These are phyloP conservation scores for Salix caprea DNA, from an alignment of 345 rosid species.

Conservation along the genomic window DNA sequence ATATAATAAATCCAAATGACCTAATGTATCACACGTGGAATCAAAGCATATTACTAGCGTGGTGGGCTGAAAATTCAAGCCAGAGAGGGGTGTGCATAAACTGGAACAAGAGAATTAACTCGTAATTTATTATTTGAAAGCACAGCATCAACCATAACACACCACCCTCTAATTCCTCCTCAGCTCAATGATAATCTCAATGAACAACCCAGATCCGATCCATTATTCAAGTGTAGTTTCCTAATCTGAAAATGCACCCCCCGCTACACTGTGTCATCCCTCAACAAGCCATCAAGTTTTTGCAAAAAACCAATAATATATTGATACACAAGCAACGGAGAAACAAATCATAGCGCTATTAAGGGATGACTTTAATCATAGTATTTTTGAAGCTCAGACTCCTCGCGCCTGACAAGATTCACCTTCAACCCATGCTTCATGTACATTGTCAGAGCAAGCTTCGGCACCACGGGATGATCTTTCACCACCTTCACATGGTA, in stretches of 20 bases:
- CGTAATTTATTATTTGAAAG: background rate
- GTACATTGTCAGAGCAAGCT: conserved; percentile 89
- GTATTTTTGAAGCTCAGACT: background rate
- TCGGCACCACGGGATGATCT: conserved; percentile 55
- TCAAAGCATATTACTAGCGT: no score
- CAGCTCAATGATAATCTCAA: background rate
- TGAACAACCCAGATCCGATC: background rate
- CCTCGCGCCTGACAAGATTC: conserved; percentile 35
- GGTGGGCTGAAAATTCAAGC: no score
- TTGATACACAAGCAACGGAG: background rate
- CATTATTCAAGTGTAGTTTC: conserved; percentile 1
- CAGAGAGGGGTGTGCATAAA: no score
- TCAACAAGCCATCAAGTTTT: background rate
- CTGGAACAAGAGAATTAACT: background rate
- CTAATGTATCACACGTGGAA: no score
- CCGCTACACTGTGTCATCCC: background rate
- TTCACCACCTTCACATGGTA: conserved; percentile 54
- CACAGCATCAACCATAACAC: background rate
- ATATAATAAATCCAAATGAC: no score
- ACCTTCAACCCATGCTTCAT: conserved; percentile 78
- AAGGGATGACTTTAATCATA: background rate
- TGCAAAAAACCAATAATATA: background rate
- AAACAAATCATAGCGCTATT: no score
- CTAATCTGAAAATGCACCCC: no score
- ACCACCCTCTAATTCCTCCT: background rate